phyloP scores from a whole-genome alignment of 2,329 filamentous ascomycete species.

The Cordyceps javanica region DNA sequence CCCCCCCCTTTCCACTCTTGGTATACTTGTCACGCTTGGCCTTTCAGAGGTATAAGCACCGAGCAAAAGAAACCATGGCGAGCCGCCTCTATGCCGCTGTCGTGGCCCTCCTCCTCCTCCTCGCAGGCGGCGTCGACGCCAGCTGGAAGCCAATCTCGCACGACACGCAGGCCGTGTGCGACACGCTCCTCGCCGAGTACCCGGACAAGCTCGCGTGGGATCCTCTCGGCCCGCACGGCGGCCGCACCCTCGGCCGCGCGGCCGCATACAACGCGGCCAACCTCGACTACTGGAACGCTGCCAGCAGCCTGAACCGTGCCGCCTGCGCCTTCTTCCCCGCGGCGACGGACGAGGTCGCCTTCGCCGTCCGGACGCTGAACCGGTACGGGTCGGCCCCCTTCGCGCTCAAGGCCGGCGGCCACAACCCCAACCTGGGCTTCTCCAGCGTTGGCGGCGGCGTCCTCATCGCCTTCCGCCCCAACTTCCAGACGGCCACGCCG shows the following conservation, averaged over 20 bases:
- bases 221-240: constrained; percentile 10
- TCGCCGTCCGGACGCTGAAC: constrained; percentile 26
- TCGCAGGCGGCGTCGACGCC: not conserved
- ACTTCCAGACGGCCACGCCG: constrained; percentile 15
- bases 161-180: constrained; percentile 15
- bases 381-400: constrained; percentile 26
- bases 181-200: constrained; percentile 10
- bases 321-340: constrained; percentile 30
- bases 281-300: constrained; percentile 17
- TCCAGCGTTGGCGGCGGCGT: constrained; percentile 30
- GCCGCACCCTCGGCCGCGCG: not conserved
- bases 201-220: constrained; percentile 17
- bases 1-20: not conserved
- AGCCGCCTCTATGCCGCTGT: not conserved
- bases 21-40: too few relatives aligned
- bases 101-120: not conserved
- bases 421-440: constrained; percentile 30
- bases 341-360: constrained; percentile 26
- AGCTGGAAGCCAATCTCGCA: not conserved
- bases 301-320: constrained; percentile 18
- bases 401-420: constrained; percentile 33
- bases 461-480: constrained; percentile 29
- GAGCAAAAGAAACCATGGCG: too few relatives aligned
- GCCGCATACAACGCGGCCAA: constrained; percentile 13
- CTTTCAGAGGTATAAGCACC: too few relatives aligned